Base-by-base conservation (phyloP, 768 basidiomycete genomes). In the Hortiboletus flavorubellus region DNA sequence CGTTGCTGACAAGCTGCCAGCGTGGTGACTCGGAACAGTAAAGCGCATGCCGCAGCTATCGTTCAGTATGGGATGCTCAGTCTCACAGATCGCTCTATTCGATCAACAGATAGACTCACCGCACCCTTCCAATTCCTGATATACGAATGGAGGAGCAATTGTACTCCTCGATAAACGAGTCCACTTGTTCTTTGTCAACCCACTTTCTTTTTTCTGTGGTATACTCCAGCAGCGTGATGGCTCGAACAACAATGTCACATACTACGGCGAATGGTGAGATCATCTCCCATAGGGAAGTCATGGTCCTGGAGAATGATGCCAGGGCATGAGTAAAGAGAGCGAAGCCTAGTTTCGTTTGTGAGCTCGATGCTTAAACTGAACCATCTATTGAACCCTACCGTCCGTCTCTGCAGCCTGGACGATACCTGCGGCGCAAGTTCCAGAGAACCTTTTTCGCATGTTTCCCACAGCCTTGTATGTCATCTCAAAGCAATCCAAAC, bases 341-440 rank as follows among this genome's bases (percentile, higher is more conserved):
- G 23, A 8, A 55, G 42, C 15, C 54, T 55, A 26, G 6, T 29
- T 29, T 37, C 8, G 29, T 12, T 2, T 8, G 44, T 35, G n/a
- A 41, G 2, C n/a, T 9, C 23, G n/a, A 21, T 2, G 23, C 4
- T 15, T 2, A 11, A 12, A 5, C 29, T 15, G 4, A 33, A 33
- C 21, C 21, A 10, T 1, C 18, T 5, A 48, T 4, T 2, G 8
- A 16, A 47, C 12, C 51, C 2, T 40, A 53, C 60, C 54, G 41
- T 46, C 21, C 10, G 2, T 1, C 2, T 42, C 50, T 58, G 34
- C 59, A 60, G 4, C 35, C 38, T 8, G 31, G 18, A 38, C 59
- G 58, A 34, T 60, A 60, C 37, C 51, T 46, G 16, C 51, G 55
- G 1, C 55, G 59, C 23, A 59, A 18, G 1, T 1, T n/a, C 60